Percentiles rank a stretch among this genome's conserved stretches.
Evolutionary conservation across 768 basidiomycete genomes (phyloP).

Genomic region (Psilocybe azurescens): DNA sequence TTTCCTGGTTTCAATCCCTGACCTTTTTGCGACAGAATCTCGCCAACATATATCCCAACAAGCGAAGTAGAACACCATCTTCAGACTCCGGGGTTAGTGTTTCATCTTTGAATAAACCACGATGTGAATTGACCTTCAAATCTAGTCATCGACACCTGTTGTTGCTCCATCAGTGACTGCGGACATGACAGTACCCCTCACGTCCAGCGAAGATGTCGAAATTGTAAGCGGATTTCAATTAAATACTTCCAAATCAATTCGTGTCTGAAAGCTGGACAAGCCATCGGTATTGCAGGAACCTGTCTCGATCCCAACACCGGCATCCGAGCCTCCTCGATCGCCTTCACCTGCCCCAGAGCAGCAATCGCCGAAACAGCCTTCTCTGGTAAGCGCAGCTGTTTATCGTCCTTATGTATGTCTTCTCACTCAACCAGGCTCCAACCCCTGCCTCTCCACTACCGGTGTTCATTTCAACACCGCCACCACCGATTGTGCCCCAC

Average conservation of each 20-base stretch:
- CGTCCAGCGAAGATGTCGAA: slow-evolving; percentile 14
- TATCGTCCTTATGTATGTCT: background rate
- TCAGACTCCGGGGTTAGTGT: slow-evolving; percentile 24
- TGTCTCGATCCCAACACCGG: slow-evolving; percentile 13
- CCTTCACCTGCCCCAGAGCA: slow-evolving; percentile 26
- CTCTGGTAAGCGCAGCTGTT: slow-evolving; percentile 7
- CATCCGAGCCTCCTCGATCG: slow-evolving; percentile 28
- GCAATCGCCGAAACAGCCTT: slow-evolving; percentile 2
- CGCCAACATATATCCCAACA: slow-evolving; percentile 51
- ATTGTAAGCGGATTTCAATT: slow-evolving; percentile 9
- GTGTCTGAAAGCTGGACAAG: slow-evolving; percentile 1
- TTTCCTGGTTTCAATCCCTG: background rate
- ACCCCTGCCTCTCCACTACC: slow-evolving; percentile 9
- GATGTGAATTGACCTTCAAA: background rate
- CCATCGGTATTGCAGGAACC: slow-evolving; percentile 10
- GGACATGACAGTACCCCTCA: slow-evolving; percentile 7
- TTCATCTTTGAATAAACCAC: background rate
- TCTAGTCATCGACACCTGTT: slow-evolving; percentile 10
- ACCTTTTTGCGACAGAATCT: slow-evolving; percentile 41
- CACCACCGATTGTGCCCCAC: slow-evolving; percentile 6
- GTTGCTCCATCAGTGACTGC: slow-evolving; percentile 7
- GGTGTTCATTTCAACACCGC: slow-evolving; percentile 8
- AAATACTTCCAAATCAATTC: too few relatives aligned
- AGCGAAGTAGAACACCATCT: slow-evolving; percentile 40
- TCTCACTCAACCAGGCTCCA: slow-evolving; percentile 2